Evolutionary conservation across 768 basidiomycete species (phyloP), one percentile per base, ranked within the genome.

Genomic region (Russula dissimulans): DNA sequence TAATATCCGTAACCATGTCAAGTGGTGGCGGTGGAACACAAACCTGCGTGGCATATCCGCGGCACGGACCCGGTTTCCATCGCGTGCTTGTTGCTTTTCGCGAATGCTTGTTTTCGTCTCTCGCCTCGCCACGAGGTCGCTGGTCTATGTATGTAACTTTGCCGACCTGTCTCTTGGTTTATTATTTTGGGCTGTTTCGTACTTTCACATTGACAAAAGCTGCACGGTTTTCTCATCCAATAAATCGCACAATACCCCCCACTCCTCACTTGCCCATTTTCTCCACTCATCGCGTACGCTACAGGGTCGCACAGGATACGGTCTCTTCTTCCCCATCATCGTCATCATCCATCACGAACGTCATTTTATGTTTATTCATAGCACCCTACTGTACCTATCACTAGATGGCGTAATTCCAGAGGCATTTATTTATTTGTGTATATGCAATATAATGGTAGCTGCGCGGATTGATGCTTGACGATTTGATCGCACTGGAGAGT

Each of bases 321-420:
- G 18, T 17, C 10, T n/a, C 34, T 39, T 34, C 26, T 17, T 38
- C 8, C 8, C 26, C 52, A 11, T 14, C 26, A 8, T 18, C 53
- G 48, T 48, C 39, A 53, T 57, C 32, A 42, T 49, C 56, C 32
- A 42, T 54, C 56, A 53, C 18, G 17, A 57, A 50, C 43, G 56
- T 52, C 56, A 53, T 54, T 53, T 54, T 62, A 62, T 62, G 61
- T 62, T 62, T 62, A 62, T 62, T 62, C 61, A 42, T 38, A 38
- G 61, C 41, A 53, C 45, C 38, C 5, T 54, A 62, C 56, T 57
- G 45, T 57, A 43, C 56, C 50, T 62, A 52, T 48, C 53, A 57
- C 45, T 62, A 62, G 56, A 62, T 57, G 56, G 61, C 51, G 56
- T 57, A 62, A 57, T 62, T 14, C 32, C 48, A 52, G 44, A 26